phyloP scores from a whole-genome alignment of 164 flowering plant species.

The Nymphaea colorata region DNA sequence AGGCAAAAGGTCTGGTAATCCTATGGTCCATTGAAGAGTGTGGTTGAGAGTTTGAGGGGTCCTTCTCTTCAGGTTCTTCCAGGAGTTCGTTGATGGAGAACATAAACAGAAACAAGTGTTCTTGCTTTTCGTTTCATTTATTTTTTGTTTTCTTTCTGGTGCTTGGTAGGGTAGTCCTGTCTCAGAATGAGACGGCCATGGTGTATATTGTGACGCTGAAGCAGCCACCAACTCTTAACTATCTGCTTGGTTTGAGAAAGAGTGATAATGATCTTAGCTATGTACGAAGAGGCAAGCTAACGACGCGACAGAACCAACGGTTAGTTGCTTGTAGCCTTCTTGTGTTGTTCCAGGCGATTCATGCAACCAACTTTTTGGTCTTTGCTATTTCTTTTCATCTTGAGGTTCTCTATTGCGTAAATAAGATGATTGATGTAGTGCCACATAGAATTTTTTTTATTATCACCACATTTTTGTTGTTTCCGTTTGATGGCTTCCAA shows the following conservation, averaged over 20 bases:
- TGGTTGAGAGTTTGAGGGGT: background rate
- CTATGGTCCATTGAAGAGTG: background rate
- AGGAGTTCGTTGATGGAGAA: background rate
- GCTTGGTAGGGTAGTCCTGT: slow-evolving; percentile 15
- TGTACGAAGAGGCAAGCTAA: slow-evolving; percentile 15
- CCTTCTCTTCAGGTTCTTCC: background rate
- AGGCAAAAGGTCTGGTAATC: background rate
- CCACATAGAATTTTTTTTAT: background rate
- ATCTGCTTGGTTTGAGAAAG: slow-evolving; percentile 11
- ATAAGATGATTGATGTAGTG: too few relatives aligned
- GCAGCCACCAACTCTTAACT: slow-evolving; percentile 40
- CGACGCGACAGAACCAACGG: slow-evolving; percentile 29
- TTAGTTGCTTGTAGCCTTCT: slow-evolving; percentile 2
- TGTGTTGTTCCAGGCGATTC: background rate
- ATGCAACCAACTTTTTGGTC: background rate
- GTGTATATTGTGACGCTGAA: slow-evolving; percentile 73
- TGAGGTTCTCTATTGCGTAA: background rate
- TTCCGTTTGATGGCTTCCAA: background rate
- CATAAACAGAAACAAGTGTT: background rate
- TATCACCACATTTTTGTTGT: background rate
- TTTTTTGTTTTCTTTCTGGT: slow-evolving; percentile 27
- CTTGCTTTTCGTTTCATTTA: slow-evolving; percentile 21
- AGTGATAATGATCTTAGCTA: slow-evolving; percentile 9
- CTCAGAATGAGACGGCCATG: slow-evolving; percentile 36
- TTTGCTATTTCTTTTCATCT: too few relatives aligned